These are phyloP conservation scores for Diaporthe vexans DNA, from an alignment of 2,329 filamentous ascomycete genomes.

Conservation along the genomic window DNA sequence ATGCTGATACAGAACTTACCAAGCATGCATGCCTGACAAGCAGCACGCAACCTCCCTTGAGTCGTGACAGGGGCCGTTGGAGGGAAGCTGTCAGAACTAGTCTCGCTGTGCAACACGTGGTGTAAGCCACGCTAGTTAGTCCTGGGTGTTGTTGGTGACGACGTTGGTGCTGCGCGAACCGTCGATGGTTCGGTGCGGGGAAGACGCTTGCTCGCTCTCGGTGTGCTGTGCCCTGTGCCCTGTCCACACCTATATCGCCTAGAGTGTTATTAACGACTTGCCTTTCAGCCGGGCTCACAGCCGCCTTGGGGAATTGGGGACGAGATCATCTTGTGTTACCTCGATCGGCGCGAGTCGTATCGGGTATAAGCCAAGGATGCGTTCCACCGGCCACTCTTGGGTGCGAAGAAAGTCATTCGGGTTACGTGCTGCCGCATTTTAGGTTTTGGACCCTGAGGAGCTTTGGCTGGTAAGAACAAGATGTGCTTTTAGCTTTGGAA, in stretches of 20 bases:
- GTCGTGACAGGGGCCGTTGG: constrained; percentile 1
- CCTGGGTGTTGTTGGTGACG: background rate
- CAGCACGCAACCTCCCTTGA: too few species aligned
- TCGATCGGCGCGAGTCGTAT: background rate
- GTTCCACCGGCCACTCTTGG: background rate
- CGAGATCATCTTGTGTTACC: constrained; percentile 2
- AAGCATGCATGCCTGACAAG: constrained; percentile 12
- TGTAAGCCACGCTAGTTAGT: background rate
- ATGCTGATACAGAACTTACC: constrained; percentile 17
- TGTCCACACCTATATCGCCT: background rate
- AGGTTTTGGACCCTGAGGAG: too few species aligned
- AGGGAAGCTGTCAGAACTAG: background rate
- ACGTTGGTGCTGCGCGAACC: background rate
- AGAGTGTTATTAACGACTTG: background rate
- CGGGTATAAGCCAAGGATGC: background rate
- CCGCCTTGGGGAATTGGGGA: background rate
- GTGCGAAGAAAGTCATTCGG: background rate
- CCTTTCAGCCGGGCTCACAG: background rate
- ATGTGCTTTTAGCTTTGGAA: too few species aligned
- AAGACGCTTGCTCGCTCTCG: background rate
- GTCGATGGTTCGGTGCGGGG: constrained; percentile 18
- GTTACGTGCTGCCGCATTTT: background rate
- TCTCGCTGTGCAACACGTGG: background rate
- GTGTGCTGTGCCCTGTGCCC: too few species aligned
- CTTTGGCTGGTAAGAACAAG: background rate